Conservation (phyloP, 768 basidiomycete genomes). For the Neoboletus subvelutipes region DNA sequence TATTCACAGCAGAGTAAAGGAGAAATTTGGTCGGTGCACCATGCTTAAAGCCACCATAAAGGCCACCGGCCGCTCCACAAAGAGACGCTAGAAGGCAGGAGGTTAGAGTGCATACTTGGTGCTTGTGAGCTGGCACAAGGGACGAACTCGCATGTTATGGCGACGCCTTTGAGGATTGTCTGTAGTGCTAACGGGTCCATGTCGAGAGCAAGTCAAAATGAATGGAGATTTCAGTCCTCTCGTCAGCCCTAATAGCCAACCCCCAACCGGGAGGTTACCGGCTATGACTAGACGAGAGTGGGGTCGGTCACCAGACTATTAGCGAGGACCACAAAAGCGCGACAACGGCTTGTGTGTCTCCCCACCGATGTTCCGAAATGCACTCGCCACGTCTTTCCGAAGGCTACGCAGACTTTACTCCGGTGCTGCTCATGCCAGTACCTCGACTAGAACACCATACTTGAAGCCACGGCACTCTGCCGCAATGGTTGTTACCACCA, state of each 20-base stretch:
- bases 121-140: constrained; percentile 9
- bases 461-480: constrained; percentile 11
- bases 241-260: too few relatives aligned
- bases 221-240: background rate
- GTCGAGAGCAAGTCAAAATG: background rate
- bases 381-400: constrained; percentile 2
- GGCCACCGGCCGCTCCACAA: constrained; percentile 47
- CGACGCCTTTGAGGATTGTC: constrained; percentile 56
- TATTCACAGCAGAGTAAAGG: constrained; percentile 65
- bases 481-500: constrained; percentile 19
- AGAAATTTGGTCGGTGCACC: constrained; percentile 50
- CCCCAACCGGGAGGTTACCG: constrained; percentile 1
- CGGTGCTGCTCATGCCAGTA: constrained; percentile 3
- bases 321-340: background rate
- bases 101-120: constrained; percentile 24
- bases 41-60: constrained; percentile 47
- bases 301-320: too few relatives aligned
- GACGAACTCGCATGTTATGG: constrained; percentile 81
- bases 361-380: constrained; percentile 15
- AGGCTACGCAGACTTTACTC: constrained; percentile 4
- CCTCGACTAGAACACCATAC: background rate
- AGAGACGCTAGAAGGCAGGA: constrained; percentile 48
- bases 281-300: background rate
- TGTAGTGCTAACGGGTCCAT: constrained; percentile 35
- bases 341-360: background rate